Evolutionary conservation across 2,329 filamentous ascomycete species (phyloP), one percentile per base, ranked within the genome.

Genomic region (Tolypocladium sp.): DNA sequence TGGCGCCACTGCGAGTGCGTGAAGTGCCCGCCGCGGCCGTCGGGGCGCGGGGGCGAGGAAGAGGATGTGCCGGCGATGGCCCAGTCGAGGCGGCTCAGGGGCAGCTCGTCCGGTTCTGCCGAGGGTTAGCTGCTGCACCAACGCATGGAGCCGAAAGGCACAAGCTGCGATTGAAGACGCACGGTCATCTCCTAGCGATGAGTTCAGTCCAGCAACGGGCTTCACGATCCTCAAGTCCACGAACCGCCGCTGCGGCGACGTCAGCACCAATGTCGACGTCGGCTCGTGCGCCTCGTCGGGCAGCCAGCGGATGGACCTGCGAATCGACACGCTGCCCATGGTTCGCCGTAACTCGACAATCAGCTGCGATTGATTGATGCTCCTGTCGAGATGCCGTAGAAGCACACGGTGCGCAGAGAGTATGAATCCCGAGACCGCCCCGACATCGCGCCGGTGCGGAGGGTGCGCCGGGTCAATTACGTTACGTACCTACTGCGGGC

Each of bases 221-320:
- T 72, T 64, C 20, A 80, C 68, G 56, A 87, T 74, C 46, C 87
- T 81, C 27, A 88, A 68, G 65, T 89, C 87, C 42, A 89, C 80
- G 67, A 87, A 89, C 42, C 75, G 78, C 37, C 74, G 74, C 33
- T 69, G 68, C 1, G 82, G 80, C 3, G 83, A 83, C 0, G 86
- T 89, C 53, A 89, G 73, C 15, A 89, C 87, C 4, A 88, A 67
- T 0, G 86, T 89, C 2, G 79, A 80, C 0, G 86, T 89, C 20
- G 82, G 82, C 69, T 89, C 86, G 56, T 71, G 71, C n/a, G 78
- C 69, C 20, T 72, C 67, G 0, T 75, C 77, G 0, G 80, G 79
- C 3, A 81, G 73, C 81, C 83, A 86, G 61, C 79, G 79, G 63
- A 88, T 87, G 62, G 78, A 83, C 55, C 80, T 74, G 53, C 86